phyloP scores from a whole-genome alignment of 768 basidiomycete species.

The Hortiboletus campestris region DNA sequence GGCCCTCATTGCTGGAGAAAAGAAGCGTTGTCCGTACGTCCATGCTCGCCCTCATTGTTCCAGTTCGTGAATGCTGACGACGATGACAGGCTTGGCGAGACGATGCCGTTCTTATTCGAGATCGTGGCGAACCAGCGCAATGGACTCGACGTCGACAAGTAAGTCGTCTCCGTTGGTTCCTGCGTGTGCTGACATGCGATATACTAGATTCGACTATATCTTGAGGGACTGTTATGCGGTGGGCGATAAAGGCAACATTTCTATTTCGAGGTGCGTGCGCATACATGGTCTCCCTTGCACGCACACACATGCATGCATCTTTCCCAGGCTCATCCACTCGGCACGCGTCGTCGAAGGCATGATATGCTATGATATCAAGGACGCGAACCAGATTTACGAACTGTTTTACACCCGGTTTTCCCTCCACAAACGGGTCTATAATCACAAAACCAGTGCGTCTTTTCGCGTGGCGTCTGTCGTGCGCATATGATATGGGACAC shows the following conservation, averaged over 20 bases:
- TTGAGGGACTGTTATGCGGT: conserved; percentile 70
- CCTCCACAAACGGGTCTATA: conserved; percentile 81
- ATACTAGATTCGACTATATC: conserved; percentile 75
- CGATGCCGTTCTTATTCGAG: conserved; percentile 77
- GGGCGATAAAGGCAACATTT: conserved; percentile 57
- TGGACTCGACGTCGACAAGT: conserved; percentile 89
- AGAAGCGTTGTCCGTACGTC: conserved; percentile 48
- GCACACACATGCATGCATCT: not conserved
- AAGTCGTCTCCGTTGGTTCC: not conserved
- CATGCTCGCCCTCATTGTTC: not conserved
- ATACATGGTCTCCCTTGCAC: not conserved
- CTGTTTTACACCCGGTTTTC: conserved; percentile 73
- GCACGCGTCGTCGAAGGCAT: conserved; percentile 71
- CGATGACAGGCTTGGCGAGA: conserved; percentile 31
- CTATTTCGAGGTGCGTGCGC: conserved; percentile 41
- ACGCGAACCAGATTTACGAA: conserved; percentile 72
- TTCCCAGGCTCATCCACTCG: conserved; percentile 62
- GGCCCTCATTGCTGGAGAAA: conserved; percentile 73
- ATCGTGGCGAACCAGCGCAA: conserved; percentile 82
- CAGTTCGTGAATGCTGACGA: not conserved
- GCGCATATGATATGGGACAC: not conserved
- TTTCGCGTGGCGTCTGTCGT: not conserved
- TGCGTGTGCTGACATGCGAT: not conserved
- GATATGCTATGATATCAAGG: conserved; percentile 83
- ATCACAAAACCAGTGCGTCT: conserved; percentile 59